phyloP scores from a whole-genome alignment of 768 basidiomycete species.

The Suillus occidentalis region DNA sequence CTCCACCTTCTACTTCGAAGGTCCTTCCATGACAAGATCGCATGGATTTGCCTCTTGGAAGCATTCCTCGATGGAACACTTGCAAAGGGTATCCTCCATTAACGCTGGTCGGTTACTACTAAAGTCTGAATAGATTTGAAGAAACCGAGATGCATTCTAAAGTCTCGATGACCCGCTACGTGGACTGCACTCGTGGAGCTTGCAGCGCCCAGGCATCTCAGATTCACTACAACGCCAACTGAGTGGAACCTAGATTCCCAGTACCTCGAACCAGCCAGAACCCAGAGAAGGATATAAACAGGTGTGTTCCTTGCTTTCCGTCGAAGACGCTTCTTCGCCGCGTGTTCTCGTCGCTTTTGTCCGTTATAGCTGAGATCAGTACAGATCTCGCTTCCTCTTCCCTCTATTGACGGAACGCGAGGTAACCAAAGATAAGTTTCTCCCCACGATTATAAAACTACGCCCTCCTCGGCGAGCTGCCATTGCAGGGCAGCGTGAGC shows the following conservation, averaged over 20 bases:
- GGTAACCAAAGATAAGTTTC: conserved; percentile 4
- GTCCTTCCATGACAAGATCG: neutral
- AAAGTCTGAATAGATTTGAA: neutral
- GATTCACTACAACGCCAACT: neutral
- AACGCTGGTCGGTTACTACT: neutral
- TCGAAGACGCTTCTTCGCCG: conserved; percentile 4
- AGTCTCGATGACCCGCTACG: neutral
- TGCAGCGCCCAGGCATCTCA: neutral
- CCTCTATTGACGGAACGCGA: conserved; percentile 4
- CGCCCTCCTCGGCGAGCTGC: conserved; percentile 7
- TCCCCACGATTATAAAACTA: conserved; percentile 6
- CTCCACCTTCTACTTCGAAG: neutral
- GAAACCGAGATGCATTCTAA: neutral
- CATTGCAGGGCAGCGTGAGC: conserved; percentile 7
- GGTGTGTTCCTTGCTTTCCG: conserved; percentile 7
- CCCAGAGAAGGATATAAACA: conserved; percentile 3
- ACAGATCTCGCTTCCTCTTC: conserved; percentile 5
- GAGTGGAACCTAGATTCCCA: neutral
- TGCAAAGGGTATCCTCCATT: neutral
- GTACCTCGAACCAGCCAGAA: neutral
- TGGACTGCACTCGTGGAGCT: neutral
- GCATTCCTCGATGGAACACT: neutral
- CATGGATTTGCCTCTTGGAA: neutral
- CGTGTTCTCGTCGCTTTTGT: conserved; percentile 2
- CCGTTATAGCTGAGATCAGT: conserved; percentile 4